Conservation (phyloP, 2,329 filamentous ascomycete genomes). For the Rhynchosporium graminicola region DNA sequence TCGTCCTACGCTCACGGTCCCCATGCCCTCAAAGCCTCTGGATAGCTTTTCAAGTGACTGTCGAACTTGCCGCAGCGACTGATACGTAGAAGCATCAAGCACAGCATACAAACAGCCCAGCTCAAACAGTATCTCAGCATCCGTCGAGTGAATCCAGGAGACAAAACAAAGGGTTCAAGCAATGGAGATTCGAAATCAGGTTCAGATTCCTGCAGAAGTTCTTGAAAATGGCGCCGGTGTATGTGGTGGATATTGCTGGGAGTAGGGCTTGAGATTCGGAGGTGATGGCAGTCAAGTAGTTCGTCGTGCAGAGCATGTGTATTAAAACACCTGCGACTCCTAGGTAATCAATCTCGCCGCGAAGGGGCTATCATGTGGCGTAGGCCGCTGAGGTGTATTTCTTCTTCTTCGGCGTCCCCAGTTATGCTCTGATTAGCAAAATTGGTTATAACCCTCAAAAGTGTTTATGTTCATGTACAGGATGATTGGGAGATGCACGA, state of each 20-base stretch:
- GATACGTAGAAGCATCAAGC: constrained; percentile 23
- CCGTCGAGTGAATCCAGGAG: constrained; percentile 21
- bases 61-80: constrained; percentile 11
- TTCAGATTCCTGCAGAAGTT: too few relatives aligned
- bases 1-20: background rate
- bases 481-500: constrained; percentile 16
- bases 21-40: constrained; percentile 10
- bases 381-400: constrained; percentile 26
- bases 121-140: constrained; percentile 23
- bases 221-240: background rate
- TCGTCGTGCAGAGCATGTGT: constrained; percentile 31
- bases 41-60: constrained; percentile 19
- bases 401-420: constrained; percentile 24
- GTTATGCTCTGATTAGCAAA: constrained; percentile 21
- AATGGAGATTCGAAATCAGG: constrained; percentile 13
- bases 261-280: constrained; percentile 20
- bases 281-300: constrained; percentile 28
- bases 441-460: background rate
- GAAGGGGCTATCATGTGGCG: constrained; percentile 23
- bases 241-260: constrained; percentile 11
- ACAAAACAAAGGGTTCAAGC: constrained; percentile 19
- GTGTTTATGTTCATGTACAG: background rate
- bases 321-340: constrained; percentile 24
- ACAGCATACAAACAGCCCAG: constrained; percentile 23
- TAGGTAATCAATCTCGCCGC: constrained; percentile 23